Conservation (phyloP, 1,284 basidiomycete genomes). For the Vanrija sp. region DNA sequence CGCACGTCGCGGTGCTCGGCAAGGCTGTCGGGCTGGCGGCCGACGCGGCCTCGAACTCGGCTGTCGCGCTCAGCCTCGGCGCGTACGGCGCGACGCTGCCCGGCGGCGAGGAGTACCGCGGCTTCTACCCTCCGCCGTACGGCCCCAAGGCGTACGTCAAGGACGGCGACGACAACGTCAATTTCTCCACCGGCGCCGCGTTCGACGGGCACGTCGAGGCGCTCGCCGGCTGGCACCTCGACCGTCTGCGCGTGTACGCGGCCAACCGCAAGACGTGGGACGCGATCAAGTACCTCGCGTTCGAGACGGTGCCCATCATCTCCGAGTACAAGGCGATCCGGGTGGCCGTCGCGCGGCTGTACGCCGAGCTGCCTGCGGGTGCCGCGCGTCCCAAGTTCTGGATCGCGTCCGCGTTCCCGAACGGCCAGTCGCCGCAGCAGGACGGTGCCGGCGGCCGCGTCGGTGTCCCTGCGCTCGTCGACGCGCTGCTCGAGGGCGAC, state of each 20-base stretch:
- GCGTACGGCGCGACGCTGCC: constrained; percentile 66
- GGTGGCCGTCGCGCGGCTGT: constrained; percentile 55
- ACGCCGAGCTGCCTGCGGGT: constrained; percentile 26
- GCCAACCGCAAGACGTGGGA: constrained; percentile 55
- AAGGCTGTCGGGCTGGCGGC: constrained; percentile 57
- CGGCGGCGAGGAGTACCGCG: constrained; percentile 69
- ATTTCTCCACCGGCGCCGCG: not conserved
- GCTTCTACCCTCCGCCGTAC: constrained; percentile 69
- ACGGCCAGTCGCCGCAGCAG: constrained; percentile 26
- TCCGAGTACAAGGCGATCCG: constrained; percentile 66
- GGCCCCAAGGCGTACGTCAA: constrained; percentile 53
- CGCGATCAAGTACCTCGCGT: constrained; percentile 62
- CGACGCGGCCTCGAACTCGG: constrained; percentile 47
- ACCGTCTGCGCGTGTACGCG: constrained; percentile 59
- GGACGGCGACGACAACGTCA: not conserved
- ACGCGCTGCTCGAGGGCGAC: constrained; percentile 25
- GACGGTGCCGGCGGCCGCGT: constrained; percentile 25
- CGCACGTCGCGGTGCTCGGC: constrained; percentile 57
- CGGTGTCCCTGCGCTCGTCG: constrained; percentile 48
- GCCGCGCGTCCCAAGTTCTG: constrained; percentile 62
- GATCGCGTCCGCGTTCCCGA: constrained; percentile 67
- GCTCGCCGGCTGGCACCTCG: constrained; percentile 64
- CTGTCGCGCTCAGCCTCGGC: constrained; percentile 66
- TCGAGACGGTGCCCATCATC: constrained; percentile 71
- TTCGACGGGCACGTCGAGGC: constrained; percentile 46